phyloP scores from a whole-genome alignment of 106 monocot genomes.

The Phalaenopsis equestris region DNA sequence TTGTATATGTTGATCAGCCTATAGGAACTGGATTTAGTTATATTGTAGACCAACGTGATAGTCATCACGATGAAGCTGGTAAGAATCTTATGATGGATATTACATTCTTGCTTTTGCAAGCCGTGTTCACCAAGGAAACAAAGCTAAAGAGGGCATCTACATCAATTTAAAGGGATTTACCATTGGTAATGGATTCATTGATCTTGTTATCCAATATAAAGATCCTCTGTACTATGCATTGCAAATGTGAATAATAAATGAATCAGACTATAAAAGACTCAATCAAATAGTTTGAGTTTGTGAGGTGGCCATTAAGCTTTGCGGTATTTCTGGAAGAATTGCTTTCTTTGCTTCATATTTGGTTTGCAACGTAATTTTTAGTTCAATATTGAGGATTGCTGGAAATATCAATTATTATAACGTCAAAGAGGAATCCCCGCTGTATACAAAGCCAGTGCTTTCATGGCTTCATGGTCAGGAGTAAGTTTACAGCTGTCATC shows the following conservation, averaged over 20 bases:
- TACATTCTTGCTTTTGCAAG: constrained; percentile 89
- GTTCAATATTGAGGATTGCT: constrained; percentile 33
- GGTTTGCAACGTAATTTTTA: constrained; percentile 45
- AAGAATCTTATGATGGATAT: constrained; percentile 90
- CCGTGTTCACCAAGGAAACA: constrained; percentile 71
- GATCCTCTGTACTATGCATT: constrained; percentile 85
- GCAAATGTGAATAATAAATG: constrained; percentile 51
- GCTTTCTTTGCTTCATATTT: constrained; percentile 39
- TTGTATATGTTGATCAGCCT: constrained; percentile 76
- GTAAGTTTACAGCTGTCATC: no score
- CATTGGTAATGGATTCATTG: constrained; percentile 81
- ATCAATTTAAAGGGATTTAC: constrained; percentile 92
- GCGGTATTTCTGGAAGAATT: constrained; percentile 30
- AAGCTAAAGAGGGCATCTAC: constrained; percentile 69
- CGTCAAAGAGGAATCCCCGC: constrained; percentile 74
- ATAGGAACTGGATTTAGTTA: constrained; percentile 91
- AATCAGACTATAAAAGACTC: constrained; percentile 56
- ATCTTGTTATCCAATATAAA: constrained; percentile 90
- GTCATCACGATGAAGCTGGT: constrained; percentile 62
- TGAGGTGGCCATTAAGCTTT: constrained; percentile 60
- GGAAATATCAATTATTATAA: constrained; percentile 63
- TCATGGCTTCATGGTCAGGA: no score
- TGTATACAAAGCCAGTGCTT: no score
- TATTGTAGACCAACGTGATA: constrained; percentile 39
- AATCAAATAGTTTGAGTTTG: constrained; percentile 53